phyloP scores from a whole-genome alignment of 352 stramenopile genomes.

The Phytophthora niederhauseri region DNA sequence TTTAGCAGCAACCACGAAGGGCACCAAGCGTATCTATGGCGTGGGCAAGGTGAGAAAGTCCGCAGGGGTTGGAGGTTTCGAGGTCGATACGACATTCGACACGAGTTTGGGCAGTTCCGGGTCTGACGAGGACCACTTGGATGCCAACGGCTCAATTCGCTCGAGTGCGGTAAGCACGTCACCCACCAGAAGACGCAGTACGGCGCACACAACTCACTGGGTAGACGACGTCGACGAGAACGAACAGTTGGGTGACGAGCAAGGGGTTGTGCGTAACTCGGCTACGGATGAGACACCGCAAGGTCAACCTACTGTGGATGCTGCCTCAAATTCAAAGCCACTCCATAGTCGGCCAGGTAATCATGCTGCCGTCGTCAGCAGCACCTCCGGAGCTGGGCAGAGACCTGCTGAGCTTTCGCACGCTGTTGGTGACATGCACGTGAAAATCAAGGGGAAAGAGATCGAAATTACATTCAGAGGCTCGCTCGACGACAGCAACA shows the following conservation, averaged over 20 bases:
- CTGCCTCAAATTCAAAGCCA: neutral
- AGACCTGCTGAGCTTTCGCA: conserved; percentile 24
- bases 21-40: conserved; percentile 4
- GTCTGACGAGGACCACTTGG: conserved; percentile 5
- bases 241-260: neutral
- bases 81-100: conserved; percentile 22
- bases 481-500: conserved; percentile 6
- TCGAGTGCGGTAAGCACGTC: neutral
- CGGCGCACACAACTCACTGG: conserved; percentile 1
- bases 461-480: conserved; percentile 35
- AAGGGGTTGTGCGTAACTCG: neutral
- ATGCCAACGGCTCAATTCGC: neutral
- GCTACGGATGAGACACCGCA: neutral
- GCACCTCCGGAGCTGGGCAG: conserved; percentile 11
- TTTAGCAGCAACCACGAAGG: neutral
- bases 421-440: conserved; percentile 32
- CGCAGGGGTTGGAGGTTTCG: neutral
- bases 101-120: conserved; percentile 12
- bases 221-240: neutral
- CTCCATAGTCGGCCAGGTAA: neutral
- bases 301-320: neutral
- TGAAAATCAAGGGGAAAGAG: conserved; percentile 32
- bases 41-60: conserved; percentile 15
- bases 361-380: neutral
- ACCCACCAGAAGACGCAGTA: conserved; percentile 2